A percentile compares a stretch with the other conserved stretches of the same genome.
Evolutionary conservation across 176 grass and related monocot species (phyloP).

Genomic region (Puccinellia tenuiflora): DNA sequence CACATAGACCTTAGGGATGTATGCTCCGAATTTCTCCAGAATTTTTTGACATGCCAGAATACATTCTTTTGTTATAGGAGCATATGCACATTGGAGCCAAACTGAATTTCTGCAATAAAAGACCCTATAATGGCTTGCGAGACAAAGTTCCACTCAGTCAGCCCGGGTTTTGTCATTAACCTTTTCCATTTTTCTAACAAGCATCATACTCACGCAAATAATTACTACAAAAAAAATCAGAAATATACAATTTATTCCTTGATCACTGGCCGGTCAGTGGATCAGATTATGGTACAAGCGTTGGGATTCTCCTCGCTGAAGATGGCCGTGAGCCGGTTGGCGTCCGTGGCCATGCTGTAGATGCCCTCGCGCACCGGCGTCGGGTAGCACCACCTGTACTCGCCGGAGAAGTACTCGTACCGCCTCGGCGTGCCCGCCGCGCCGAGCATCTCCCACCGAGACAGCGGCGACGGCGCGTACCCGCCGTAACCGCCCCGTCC

Average conservation of each 20-base stretch:
- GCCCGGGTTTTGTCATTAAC: too few species aligned
- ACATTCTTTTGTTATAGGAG: too few species aligned
- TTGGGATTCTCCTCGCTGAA: constrained; percentile 99
- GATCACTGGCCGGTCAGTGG: not conserved
- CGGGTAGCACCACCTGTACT: constrained; percentile 76
- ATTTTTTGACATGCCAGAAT: too few species aligned
- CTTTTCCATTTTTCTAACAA: too few species aligned
- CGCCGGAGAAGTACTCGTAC: constrained; percentile 68
- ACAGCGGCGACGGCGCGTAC: constrained; percentile 57
- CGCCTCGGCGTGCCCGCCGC: constrained; percentile 20
- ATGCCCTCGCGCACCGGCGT: constrained; percentile 85
- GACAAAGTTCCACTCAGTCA: too few species aligned
- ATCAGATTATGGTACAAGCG: constrained; percentile 69
- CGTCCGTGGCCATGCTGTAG: constrained; percentile 73
- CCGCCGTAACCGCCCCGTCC: constrained; percentile 19
- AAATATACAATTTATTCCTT: not conserved
- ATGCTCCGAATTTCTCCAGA: too few species aligned
- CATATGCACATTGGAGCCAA: too few species aligned
- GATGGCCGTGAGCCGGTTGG: constrained; percentile 66
- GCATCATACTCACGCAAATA: not conserved
- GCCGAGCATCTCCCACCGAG: constrained; percentile 47
- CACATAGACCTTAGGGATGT: too few species aligned
- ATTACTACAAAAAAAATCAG: not conserved
- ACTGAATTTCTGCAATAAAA: too few species aligned
- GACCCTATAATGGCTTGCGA: too few species aligned